These are phyloP conservation scores for Phytopythium delawarense DNA, from an alignment of 352 stramenopile species.

Conservation along the genomic window DNA sequence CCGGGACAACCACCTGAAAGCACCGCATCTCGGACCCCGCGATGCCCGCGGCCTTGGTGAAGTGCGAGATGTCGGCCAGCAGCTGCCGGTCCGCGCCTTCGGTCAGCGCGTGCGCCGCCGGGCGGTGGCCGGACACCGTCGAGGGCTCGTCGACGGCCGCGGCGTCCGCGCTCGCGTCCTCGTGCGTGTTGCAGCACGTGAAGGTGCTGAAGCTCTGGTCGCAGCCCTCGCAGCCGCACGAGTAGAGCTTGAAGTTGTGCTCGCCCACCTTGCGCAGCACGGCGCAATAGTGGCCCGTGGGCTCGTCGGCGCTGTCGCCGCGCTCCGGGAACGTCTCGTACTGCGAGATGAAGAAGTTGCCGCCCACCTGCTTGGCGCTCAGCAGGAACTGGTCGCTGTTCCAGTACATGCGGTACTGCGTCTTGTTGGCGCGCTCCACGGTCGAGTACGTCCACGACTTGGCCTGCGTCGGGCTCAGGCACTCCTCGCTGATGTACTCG, in stretches of 20 bases:
- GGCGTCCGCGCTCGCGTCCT: conserved; percentile 26
- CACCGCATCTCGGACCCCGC: conserved; percentile 80
- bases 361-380: conserved; percentile 78
- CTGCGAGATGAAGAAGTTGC: conserved; percentile 88
- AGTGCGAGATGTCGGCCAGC: conserved; percentile 82
- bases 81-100: conserved; percentile 75
- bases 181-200: conserved; percentile 73
- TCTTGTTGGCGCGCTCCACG: conserved; percentile 80
- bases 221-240: conserved; percentile 82
- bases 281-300: conserved; percentile 70
- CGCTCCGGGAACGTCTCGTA: conserved; percentile 86
- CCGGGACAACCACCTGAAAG: conserved; percentile 73
- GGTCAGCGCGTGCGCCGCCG: neutral
- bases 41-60: conserved; percentile 71
- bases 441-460: conserved; percentile 83
- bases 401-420: conserved; percentile 86
- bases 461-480: conserved; percentile 62
- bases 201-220: conserved; percentile 83
- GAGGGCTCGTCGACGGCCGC: conserved; percentile 1
- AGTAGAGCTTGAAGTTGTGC: conserved; percentile 88
- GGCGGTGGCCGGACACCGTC: neutral
- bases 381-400: conserved; percentile 84
- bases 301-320: conserved; percentile 26
- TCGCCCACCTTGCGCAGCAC: conserved; percentile 67
- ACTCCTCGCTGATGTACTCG: conserved; percentile 84